Base-by-base conservation (phyloP, 148 eudicot species). In the Suaeda aralocaspica region DNA sequence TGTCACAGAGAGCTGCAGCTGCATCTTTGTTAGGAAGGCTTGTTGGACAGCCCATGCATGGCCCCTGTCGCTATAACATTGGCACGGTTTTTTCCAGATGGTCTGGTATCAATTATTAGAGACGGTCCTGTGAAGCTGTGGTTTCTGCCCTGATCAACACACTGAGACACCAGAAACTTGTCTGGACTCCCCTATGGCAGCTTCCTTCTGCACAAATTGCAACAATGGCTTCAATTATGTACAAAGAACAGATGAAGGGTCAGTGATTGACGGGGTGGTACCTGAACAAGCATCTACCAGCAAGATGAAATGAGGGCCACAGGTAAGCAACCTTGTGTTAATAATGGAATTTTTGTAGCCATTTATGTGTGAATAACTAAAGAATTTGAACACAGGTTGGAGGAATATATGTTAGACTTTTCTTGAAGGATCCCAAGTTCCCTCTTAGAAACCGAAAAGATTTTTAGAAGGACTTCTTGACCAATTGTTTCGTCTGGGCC, bases 161-260 rank as follows among this genome's bases (percentile, higher is more conserved):
- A 89, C 99, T 21, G 99, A 95, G 84, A 95, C 99, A 36, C 99
- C 99, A 66, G 99, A 95, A n/a, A 75, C 99, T 95, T 70, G 99
- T 95, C 13, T 95, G 99, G 99, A 95, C 99, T 44, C 92, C 99
- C 97, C 99, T 70, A 95, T 95, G 99, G 99, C 97, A 70, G 80
- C 97, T 69, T 95, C 99, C 52, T 80, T 83, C 99, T 58, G 99
- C 97, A 67, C 97, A 95, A 83, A 71, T 95, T 78, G 87, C 96
- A 31, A 95, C 99, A 22, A 95, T 95, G 99, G 92, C 96, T 59
- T 82, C 90, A 65, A 97, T 91, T 70, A 67, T 95, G 77, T 84
- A 89, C 60, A 79, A 84, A 55, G 99, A 95, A 76, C 99, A 95
- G 84, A 85, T 89, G 79, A 95, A 91, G 84, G 99, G 99, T 41